A percentile compares a stretch with the other conserved stretches of the same genome.
Conservation (phyloP, 805 yeast species). For the Saturnispora halmiae region DNA sequence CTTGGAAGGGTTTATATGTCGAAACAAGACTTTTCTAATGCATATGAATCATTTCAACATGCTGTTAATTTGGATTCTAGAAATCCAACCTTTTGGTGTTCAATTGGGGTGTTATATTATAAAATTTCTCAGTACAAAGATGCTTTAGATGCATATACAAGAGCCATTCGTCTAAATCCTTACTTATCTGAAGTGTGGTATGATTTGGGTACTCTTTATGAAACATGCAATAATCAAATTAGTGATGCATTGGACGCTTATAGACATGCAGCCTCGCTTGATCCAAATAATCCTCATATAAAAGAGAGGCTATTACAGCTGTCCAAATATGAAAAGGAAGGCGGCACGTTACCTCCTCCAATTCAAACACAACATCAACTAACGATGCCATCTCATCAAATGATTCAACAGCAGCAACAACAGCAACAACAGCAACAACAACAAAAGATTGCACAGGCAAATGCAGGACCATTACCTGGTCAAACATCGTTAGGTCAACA, state of each 20-base stretch:
- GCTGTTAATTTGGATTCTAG: slow-evolving; percentile 95
- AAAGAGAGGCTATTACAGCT: slow-evolving; percentile 86
- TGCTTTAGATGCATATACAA: slow-evolving; percentile 93
- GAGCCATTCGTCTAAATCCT: slow-evolving; percentile 93
- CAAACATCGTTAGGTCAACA: slow-evolving; percentile 25
- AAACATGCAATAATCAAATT: slow-evolving; percentile 93
- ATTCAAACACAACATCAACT: slow-evolving; percentile 56
- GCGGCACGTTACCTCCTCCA: slow-evolving; percentile 44
- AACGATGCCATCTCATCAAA: slow-evolving; percentile 31
- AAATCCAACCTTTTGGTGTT: slow-evolving; percentile 97
- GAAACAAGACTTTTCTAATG: slow-evolving; percentile 87
- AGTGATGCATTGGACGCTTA: slow-evolving; percentile 95
- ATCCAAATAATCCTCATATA: slow-evolving; percentile 90
- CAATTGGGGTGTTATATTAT: slow-evolving; percentile 90
- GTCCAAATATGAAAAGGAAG: slow-evolving; percentile 60
- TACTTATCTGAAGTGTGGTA: slow-evolving; percentile 98
- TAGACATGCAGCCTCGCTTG: slow-evolving; percentile 90
- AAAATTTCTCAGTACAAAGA: slow-evolving; percentile 94
- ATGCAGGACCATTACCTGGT: slow-evolving; percentile 23
- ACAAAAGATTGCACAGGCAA: slow-evolving; percentile 18
- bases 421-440: slow-evolving; percentile 28
- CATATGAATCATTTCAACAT: slow-evolving; percentile 97
- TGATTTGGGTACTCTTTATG: slow-evolving; percentile 93
- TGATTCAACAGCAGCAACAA: slow-evolving; percentile 30
- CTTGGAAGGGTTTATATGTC: slow-evolving; percentile 96